Evolutionary conservation across 257 asterid genomes (phyloP).

Genomic region (Gynochthodes officinalis): DNA sequence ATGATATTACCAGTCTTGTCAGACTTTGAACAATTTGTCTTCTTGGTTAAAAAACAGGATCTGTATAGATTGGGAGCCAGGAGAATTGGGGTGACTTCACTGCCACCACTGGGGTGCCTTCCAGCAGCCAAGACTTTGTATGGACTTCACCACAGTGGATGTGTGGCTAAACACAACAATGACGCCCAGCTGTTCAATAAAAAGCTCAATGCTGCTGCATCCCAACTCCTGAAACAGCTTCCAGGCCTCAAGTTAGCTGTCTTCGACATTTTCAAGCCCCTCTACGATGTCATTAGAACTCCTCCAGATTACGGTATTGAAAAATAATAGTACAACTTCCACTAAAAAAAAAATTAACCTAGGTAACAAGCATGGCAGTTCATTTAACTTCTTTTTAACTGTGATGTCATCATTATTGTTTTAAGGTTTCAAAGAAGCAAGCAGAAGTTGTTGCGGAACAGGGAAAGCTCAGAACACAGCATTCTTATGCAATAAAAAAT

Average conservation of each 20-base stretch:
- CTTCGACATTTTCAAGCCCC: slow-evolving; percentile 74
- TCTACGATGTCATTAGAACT: slow-evolving; percentile 54
- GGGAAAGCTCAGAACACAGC: slow-evolving; percentile 74
- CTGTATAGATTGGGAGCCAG: slow-evolving; percentile 82
- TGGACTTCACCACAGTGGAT: slow-evolving; percentile 60
- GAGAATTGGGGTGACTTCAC: slow-evolving; percentile 83
- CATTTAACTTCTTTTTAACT: neutral
- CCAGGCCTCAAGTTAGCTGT: slow-evolving; percentile 67
- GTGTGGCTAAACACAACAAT: slow-evolving; percentile 59
- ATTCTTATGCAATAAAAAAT: slow-evolving; percentile 65
- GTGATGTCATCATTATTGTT: neutral
- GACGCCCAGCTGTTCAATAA: slow-evolving; percentile 73
- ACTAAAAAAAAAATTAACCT: neutral
- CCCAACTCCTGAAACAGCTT: slow-evolving; percentile 55
- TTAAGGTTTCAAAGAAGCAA: slow-evolving; percentile 71
- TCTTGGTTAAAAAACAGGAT: slow-evolving; percentile 32
- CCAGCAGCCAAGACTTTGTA: slow-evolving; percentile 79
- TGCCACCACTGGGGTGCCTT: slow-evolving; percentile 83
- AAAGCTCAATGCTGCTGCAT: slow-evolving; percentile 61
- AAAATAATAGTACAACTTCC: neutral
- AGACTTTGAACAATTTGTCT: neutral
- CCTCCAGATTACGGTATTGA: slow-evolving; percentile 57
- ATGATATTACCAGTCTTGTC: too few relatives aligned
- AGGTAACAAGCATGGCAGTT: neutral
- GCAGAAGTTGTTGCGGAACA: slow-evolving; percentile 83